Percentiles rank a stretch among this genome's conserved stretches.
Conservation (phyloP, 2,329 filamentous ascomycete genomes). For the Zarea fungicola region DNA sequence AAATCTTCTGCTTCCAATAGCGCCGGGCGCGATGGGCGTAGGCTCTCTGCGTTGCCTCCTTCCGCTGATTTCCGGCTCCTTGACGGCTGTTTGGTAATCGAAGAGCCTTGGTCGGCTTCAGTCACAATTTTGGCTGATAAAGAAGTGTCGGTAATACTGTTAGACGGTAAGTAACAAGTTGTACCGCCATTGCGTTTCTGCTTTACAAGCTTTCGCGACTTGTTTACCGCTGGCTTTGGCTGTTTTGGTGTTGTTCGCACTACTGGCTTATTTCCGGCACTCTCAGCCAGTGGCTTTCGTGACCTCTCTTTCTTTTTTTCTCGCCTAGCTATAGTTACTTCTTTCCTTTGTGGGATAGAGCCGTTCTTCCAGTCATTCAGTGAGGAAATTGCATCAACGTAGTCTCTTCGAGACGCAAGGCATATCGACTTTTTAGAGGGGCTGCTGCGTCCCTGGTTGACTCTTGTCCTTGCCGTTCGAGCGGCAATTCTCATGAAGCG, state of each 20-base stretch:
- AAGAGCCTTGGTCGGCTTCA: neutral
- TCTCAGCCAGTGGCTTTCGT: constrained; percentile 18
- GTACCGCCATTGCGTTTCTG: constrained; percentile 23
- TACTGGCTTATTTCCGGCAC: constrained; percentile 19
- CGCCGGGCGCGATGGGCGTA: constrained; percentile 38
- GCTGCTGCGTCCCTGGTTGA: constrained; percentile 48
- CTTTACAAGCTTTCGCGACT: constrained; percentile 26
- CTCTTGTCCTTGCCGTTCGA: constrained; percentile 45
- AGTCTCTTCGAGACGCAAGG: constrained; percentile 56
- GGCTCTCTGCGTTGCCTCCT: neutral
- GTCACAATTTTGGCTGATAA: neutral
- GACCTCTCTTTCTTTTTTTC: constrained; percentile 12
- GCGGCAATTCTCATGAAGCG: constrained; percentile 57
- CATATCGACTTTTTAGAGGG: constrained; percentile 53
- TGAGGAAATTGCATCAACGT: constrained; percentile 49
- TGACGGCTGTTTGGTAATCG: neutral
- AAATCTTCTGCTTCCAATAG: constrained; percentile 48
- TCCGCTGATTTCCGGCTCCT: neutral
- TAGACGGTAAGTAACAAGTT: constrained; percentile 1
- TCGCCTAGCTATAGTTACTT: constrained; percentile 25
- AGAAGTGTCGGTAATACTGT: neutral
- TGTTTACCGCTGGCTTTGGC: constrained; percentile 1
- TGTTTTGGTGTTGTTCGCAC: neutral
- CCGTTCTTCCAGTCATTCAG: constrained; percentile 53
- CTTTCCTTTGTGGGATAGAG: constrained; percentile 39